These are phyloP conservation scores for Claviceps pazoutovae DNA, from an alignment of 2,329 filamentous ascomycete genomes.

Conservation along the genomic window DNA sequence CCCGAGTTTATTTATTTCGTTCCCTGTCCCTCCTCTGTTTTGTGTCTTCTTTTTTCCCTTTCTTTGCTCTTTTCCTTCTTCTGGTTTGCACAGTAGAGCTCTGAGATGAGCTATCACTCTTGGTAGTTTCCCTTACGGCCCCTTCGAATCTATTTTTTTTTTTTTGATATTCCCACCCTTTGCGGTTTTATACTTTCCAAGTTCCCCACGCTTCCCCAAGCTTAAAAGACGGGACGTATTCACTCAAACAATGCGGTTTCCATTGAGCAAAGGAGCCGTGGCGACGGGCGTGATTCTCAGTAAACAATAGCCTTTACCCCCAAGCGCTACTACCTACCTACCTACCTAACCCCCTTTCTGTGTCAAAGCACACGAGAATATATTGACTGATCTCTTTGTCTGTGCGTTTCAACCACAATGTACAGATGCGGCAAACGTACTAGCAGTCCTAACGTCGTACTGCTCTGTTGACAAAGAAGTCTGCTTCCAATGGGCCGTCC, in stretches of 20 bases:
- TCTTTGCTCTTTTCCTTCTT: not conserved
- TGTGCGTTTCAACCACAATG: not conserved
- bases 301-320: not conserved
- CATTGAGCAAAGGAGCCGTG: not conserved
- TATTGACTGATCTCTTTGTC: not conserved
- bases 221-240: not conserved
- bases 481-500: conserved; percentile 44
- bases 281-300: not conserved
- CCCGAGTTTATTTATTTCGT: not conserved
- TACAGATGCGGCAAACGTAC: conserved; percentile 11
- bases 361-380: not conserved
- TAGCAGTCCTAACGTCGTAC: conserved; percentile 17
- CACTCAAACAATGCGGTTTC: not conserved
- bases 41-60: not conserved
- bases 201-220: not conserved
- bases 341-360: too few relatives aligned
- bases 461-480: conserved; percentile 29
- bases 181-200: too few relatives aligned
- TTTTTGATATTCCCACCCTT: not conserved
- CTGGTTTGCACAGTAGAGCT: too few relatives aligned
- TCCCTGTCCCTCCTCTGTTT: not conserved
- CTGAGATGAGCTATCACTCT: not conserved
- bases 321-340: too few relatives aligned
- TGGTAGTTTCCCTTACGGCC: not conserved
- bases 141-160: not conserved